Evolutionary conservation across 371 early-diverging fungal genomes (phyloP), one percentile per base, ranked within the genome.

Genomic region (Batkoa obscura): DNA sequence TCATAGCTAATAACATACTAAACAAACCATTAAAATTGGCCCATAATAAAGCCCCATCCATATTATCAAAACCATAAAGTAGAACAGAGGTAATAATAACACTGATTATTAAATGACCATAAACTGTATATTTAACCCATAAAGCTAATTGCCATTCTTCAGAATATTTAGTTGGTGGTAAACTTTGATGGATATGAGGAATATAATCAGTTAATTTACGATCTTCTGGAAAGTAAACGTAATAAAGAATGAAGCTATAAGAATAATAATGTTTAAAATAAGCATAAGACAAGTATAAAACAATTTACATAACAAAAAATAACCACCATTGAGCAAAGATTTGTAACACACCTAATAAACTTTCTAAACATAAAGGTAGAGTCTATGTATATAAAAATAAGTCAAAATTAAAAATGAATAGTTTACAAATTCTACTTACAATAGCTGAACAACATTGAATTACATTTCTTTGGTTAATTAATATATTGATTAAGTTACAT

Each of bases 401-500:
- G 43, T 38, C 33, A 32, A 10, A 47, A 42, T 15, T 41, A 5
- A 3, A 57, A 39, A 33, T 12, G 12, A 32, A 30, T 23, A 23
- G 23, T 23, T 23, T 23, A 23, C 23, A 23, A 23, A 23, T 23
- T 23, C 23, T 1, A 60, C 72, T 66, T 68, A 83, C 86, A 57
- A 80, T 68, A 15, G 73, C 70, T 41, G 67, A 61, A 65, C 94
- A 94, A 67, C 94, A 94, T 35, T 69, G 58, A 45, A 94, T 72
- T 8, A 79, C 69, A 35, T 74, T 67, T 68, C 76, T 84, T 67
- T 91, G 90, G 31, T 91, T 71, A n/a, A 94, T 63, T 48, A 86
- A 59, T 37, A 90, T 83, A 66, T 93, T 93, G 54, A 80, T 73
- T 36, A 91, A 70, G 56, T 82, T 84, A n/a, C 85, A 83, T n/a